Conservation (phyloP, 441 rosid species). For the Gossypium trilobum region DNA sequence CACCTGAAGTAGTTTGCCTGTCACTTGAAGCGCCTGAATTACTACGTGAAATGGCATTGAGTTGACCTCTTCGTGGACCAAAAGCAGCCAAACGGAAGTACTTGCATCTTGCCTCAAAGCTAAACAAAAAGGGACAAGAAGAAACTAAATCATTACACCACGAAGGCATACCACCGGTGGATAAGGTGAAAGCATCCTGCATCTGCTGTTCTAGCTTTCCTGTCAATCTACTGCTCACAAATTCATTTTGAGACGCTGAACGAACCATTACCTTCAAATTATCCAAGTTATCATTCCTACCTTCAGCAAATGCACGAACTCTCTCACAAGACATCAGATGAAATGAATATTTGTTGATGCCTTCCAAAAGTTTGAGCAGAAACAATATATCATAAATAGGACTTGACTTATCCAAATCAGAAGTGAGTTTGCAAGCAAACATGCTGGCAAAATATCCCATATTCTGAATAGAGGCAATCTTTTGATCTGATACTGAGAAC, state of each 20-base stretch:
- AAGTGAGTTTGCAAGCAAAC: constrained; percentile 46
- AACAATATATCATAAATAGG: constrained; percentile 56
- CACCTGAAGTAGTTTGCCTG: constrained; percentile 37
- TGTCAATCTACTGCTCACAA: constrained; percentile 75
- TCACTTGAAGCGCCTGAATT: constrained; percentile 41
- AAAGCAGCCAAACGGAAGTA: constrained; percentile 76
- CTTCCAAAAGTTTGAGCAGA: constrained; percentile 73
- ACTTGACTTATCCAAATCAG: constrained; percentile 44
- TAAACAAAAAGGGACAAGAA: constrained; percentile 81
- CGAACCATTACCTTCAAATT: constrained; percentile 42
- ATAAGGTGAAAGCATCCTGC: constrained; percentile 64
- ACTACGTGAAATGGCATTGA: constrained; percentile 33
- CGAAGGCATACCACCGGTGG: constrained; percentile 64
- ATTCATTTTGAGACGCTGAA: constrained; percentile 55
- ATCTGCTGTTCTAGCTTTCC: constrained; percentile 94
- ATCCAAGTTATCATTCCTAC: constrained; percentile 53
- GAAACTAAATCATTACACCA: constrained; percentile 85
- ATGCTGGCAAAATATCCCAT: constrained; percentile 43
- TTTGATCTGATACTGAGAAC: constrained; percentile 24
- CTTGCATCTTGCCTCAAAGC: constrained; percentile 75
- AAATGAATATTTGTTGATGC: constrained; percentile 57
- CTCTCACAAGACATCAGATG: constrained; percentile 60
- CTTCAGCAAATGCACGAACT: constrained; percentile 59
- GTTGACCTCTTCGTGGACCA: constrained; percentile 44
- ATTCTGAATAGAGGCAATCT: constrained; percentile 20